A percentile compares a stretch with the other conserved stretches of the same genome.
Evolutionary conservation across 78 protist genomes (phyloP).

Genomic region (Dictyostelium intermedium): DNA sequence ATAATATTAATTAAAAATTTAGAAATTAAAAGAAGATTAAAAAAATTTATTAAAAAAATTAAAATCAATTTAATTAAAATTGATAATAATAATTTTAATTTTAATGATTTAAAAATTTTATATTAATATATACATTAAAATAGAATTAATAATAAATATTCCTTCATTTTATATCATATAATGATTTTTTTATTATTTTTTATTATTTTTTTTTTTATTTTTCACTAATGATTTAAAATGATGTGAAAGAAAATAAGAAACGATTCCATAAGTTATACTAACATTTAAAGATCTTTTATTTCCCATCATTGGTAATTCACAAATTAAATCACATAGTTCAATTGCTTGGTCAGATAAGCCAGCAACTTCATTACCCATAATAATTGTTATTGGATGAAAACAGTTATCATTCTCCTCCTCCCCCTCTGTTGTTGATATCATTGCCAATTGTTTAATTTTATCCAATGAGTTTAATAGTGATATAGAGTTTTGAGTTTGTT

Average conservation of each 20-base stretch:
- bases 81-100: no score
- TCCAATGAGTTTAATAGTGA: slow-evolving; percentile 14
- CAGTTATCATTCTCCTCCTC: background rate
- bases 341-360: slow-evolving; percentile 25
- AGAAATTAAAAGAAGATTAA: no score
- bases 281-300: slow-evolving; percentile 24
- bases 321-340: slow-evolving; percentile 46
- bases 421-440: background rate
- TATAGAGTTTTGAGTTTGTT: background rate
- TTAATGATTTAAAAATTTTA: no score
- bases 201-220: background rate
- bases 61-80: no score
- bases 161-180: no score
- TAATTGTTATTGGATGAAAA: background rate
- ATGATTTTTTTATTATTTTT: background rate
- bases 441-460: background rate
- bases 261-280: slow-evolving; percentile 50
- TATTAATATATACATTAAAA: no score
- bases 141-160: no score
- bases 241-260: slow-evolving; percentile 30
- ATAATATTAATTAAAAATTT: no score
- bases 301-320: slow-evolving; percentile 64
- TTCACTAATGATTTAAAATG: background rate
- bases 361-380: slow-evolving; percentile 67
- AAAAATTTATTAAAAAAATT: no score